Conservation (phyloP, 2,329 filamentous ascomycete genomes). For the Geosmithia putterillii region DNA sequence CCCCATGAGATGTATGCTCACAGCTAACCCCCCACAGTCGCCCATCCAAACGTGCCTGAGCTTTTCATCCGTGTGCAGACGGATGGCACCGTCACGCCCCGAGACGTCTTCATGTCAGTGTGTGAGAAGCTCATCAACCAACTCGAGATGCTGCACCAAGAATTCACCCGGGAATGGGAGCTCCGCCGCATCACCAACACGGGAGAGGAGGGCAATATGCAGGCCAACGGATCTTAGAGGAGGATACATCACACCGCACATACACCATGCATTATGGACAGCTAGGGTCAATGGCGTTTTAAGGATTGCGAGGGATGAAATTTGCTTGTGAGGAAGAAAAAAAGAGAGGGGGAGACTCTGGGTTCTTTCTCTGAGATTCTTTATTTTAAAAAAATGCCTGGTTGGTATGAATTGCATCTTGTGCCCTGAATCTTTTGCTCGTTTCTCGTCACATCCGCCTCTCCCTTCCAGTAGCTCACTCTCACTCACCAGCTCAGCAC, state of each 20-base stretch:
- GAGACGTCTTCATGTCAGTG: conserved; percentile 70
- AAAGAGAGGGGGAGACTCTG: neutral
- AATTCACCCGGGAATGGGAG: conserved; percentile 89
- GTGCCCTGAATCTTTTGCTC: too few relatives aligned
- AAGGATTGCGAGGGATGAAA: neutral
- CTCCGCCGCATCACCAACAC: conserved; percentile 72
- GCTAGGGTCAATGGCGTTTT: neutral
- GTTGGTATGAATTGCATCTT: neutral
- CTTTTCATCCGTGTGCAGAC: conserved; percentile 75
- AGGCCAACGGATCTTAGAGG: conserved; percentile 13
- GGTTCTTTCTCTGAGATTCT: too few relatives aligned
- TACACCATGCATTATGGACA: neutral
- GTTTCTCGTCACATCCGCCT: neutral
- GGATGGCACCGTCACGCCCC: conserved; percentile 77
- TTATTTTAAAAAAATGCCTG: too few relatives aligned
- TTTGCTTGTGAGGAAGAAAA: neutral
- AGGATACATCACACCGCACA: neutral
- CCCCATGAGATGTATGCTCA: conserved; percentile 15
- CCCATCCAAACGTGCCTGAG: conserved; percentile 49
- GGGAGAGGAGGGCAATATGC: conserved; percentile 40
- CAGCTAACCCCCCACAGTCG: conserved; percentile 21
- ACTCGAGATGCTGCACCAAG: conserved; percentile 66
- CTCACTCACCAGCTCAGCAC: too few relatives aligned
- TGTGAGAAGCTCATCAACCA: conserved; percentile 76
- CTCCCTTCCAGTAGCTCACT: neutral